Evolutionary conservation across 371 early-diverging fungal species (phyloP).

Genomic region (Vittaforma corneae): DNA sequence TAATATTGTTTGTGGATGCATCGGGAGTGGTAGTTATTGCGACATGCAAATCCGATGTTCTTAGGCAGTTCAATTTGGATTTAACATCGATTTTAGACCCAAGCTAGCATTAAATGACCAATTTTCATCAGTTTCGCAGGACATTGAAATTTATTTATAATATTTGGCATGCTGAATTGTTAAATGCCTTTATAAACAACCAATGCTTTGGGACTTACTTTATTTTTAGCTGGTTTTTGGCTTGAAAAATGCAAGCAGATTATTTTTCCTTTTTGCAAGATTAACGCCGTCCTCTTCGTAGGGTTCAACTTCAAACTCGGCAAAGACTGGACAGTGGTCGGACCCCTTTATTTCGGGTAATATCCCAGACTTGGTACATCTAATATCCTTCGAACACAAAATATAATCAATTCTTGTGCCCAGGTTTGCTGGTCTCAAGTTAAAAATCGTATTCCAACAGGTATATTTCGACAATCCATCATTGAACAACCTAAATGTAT

Average conservation of each 20-base stretch:
- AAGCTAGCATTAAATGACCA: no score
- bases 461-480: slow-evolving; percentile 57
- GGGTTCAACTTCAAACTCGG: slow-evolving; percentile 57
- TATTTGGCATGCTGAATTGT: no score
- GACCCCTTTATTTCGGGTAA: slow-evolving; percentile 65
- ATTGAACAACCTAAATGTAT: slow-evolving; percentile 59
- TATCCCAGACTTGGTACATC: slow-evolving; percentile 61
- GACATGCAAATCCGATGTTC: slow-evolving; percentile 1
- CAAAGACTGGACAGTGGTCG: slow-evolving; percentile 75
- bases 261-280: slow-evolving; percentile 26
- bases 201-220: background rate
- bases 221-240: background rate
- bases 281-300: slow-evolving; percentile 8
- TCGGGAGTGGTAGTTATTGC: background rate
- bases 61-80: background rate
- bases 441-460: slow-evolving; percentile 64
- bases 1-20: background rate
- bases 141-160: no score
- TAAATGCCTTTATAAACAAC: no score
- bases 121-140: no score
- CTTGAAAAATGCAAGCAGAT: slow-evolving; percentile 26
- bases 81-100: no score
- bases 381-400: slow-evolving; percentile 62
- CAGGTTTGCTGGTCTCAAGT: slow-evolving; percentile 60
- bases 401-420: slow-evolving; percentile 70